Conservation (phyloP, 495 filamentous ascomycete species). For the Apiosordaria backusii region DNA sequence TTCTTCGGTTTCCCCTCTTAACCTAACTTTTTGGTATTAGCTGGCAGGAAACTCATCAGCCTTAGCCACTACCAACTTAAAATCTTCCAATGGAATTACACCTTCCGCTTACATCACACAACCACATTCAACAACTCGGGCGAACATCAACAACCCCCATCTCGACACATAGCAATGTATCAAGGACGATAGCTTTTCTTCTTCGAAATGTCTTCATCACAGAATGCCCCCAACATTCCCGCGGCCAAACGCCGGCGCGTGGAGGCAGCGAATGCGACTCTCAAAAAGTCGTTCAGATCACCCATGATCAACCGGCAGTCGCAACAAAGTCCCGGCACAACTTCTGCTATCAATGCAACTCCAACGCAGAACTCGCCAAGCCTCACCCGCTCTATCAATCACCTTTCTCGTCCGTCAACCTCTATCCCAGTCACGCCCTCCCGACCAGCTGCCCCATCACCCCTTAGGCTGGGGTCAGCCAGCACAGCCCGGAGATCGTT, state of each 20-base stretch:
- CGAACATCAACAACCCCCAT: background rate
- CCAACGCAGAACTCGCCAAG: background rate
- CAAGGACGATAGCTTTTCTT: background rate
- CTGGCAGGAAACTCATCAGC: too few relatives aligned
- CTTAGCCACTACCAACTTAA: too few relatives aligned
- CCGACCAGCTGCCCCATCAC: background rate
- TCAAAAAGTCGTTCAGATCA: constrained; percentile 31
- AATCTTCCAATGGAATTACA: too few relatives aligned
- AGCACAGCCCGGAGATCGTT: background rate
- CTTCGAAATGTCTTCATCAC: background rate
- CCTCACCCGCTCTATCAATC: background rate
- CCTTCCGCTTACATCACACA: too few relatives aligned
- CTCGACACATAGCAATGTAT: background rate
- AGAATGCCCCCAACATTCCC: constrained; percentile 4
- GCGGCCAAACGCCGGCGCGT: constrained; percentile 32
- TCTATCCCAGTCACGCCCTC: background rate
- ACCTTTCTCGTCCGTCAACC: background rate
- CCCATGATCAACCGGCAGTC: constrained; percentile 25
- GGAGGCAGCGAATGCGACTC: constrained; percentile 27
- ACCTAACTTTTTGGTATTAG: too few relatives aligned
- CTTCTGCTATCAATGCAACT: background rate
- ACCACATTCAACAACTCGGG: too few relatives aligned
- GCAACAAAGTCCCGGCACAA: background rate
- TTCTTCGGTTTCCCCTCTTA: too few relatives aligned
- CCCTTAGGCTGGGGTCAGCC: background rate